These are phyloP conservation scores for Actinidia arguta DNA, from an alignment of 179 eudicot genomes.

Conservation along the genomic window DNA sequence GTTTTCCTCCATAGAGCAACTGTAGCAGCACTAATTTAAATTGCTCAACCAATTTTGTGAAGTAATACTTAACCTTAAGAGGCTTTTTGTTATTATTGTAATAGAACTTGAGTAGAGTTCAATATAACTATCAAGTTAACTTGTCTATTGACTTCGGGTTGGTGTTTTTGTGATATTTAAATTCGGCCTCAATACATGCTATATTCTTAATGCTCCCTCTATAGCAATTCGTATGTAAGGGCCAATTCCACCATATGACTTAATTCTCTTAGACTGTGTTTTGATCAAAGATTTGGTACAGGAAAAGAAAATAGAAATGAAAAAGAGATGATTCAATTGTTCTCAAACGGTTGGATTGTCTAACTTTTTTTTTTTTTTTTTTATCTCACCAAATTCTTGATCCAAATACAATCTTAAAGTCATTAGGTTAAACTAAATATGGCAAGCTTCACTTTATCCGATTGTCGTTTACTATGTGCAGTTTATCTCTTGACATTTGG, in stretches of 20 bases:
- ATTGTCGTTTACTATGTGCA: no score
- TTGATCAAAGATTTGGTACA: not conserved
- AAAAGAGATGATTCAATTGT: no score
- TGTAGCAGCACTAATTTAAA: conserved; percentile 37
- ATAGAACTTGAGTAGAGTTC: conserved; percentile 7
- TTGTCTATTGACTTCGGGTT: not conserved
- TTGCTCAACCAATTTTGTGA: conserved; percentile 60
- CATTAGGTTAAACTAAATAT: no score
- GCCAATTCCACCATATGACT: no score
- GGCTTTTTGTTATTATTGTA: conserved; percentile 32
- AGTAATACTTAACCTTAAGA: conserved; percentile 19
- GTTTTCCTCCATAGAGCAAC: conserved; percentile 33
- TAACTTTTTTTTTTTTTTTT: no score
- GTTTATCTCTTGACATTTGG: no score
- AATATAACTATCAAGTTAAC: not conserved
- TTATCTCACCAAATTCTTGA: no score
- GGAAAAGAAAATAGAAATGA: not conserved
- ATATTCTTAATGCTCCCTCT: not conserved
- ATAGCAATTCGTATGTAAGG: not conserved
- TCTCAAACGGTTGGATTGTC: no score
- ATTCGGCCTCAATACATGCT: not conserved
- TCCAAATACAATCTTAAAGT: no score
- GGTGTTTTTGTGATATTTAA: not conserved
- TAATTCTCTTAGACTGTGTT: not conserved
- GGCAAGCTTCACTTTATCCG: no score